Conservation (phyloP, 2,329 filamentous ascomycete genomes). For the Trichoderma asperellum region DNA sequence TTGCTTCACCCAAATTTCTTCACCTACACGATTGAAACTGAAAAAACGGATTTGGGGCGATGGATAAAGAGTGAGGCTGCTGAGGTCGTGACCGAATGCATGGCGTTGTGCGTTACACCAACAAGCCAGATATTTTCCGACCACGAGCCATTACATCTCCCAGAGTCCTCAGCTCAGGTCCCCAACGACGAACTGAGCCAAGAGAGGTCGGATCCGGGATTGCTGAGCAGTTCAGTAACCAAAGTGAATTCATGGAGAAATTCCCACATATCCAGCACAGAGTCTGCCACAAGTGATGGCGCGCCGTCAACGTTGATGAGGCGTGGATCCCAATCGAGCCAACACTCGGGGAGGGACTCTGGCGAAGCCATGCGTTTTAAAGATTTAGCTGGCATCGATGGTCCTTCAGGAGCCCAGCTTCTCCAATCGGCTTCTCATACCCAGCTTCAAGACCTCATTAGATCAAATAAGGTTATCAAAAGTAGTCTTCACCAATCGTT, state of each 20-base stretch:
- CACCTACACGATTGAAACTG: slow-evolving; percentile 75
- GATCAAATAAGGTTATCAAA: slow-evolving; percentile 62
- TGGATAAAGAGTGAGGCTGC: slow-evolving; percentile 81
- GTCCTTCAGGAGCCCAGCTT: slow-evolving; percentile 60
- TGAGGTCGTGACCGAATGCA: slow-evolving; percentile 79
- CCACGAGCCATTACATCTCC: slow-evolving; percentile 34
- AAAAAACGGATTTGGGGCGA: slow-evolving; percentile 73
- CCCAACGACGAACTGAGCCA: slow-evolving; percentile 40
- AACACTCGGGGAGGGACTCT: slow-evolving; percentile 54
- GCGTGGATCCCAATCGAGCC: slow-evolving; percentile 54
- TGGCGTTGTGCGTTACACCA: slow-evolving; percentile 60
- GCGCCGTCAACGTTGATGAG: slow-evolving; percentile 45
- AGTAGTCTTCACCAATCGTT: slow-evolving; percentile 59
- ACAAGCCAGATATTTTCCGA: slow-evolving; percentile 37
- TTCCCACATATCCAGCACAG: slow-evolving; percentile 55
- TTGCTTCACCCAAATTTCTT: slow-evolving; percentile 85
- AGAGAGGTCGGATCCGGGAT: slow-evolving; percentile 43
- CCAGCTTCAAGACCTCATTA: slow-evolving; percentile 63
- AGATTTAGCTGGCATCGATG: slow-evolving; percentile 53
- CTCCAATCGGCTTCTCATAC: slow-evolving; percentile 55
- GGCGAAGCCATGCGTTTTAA: slow-evolving; percentile 43
- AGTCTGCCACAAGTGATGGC: slow-evolving; percentile 47
- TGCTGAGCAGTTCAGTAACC: slow-evolving; percentile 47
- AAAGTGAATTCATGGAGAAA: slow-evolving; percentile 56
- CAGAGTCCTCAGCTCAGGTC: slow-evolving; percentile 32